Percentiles rank a stretch among this genome's conserved stretches.
These are phyloP conservation scores for Rhodotorula sp. DNA, from an alignment of 1,284 basidiomycete species.

Conservation along the genomic window DNA sequence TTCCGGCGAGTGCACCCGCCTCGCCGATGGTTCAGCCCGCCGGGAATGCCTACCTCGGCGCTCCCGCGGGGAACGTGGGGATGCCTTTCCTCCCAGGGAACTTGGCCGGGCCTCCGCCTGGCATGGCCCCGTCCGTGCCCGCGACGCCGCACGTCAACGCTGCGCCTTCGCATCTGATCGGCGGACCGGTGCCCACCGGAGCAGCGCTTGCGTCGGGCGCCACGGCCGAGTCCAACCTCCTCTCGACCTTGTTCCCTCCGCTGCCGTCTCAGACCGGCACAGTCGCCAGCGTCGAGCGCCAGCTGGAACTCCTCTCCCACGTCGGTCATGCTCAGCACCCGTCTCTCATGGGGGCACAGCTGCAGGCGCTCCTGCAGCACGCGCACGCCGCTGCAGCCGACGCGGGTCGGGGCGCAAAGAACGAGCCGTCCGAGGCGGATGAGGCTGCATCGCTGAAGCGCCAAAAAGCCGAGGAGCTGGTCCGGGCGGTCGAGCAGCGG, in stretches of 20 bases:
- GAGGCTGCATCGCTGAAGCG: neutral
- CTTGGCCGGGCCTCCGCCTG: neutral
- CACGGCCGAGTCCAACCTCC: conserved; percentile 5
- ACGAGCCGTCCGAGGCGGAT: conserved; percentile 53
- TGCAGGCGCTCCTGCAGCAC: conserved; percentile 32
- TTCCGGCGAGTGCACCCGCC: neutral
- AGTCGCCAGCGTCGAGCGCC: conserved; percentile 29
- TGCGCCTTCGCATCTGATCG: conserved; percentile 21
- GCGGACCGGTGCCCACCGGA: conserved; percentile 1
- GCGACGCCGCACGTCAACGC: conserved; percentile 4
- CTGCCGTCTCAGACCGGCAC: conserved; percentile 16
- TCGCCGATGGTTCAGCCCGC: neutral
- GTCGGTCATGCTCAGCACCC: conserved; percentile 35
- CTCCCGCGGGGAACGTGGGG: too few relatives aligned
- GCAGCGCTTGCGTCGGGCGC: neutral
- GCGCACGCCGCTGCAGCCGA: conserved; percentile 24
- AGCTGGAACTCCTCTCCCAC: conserved; percentile 22
- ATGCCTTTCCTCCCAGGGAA: too few relatives aligned
- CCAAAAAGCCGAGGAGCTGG: conserved; percentile 63
- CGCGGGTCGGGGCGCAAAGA: neutral
- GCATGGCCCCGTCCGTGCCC: conserved; percentile 7
- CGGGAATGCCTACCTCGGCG: too few relatives aligned
- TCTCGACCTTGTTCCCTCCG: conserved; percentile 38
- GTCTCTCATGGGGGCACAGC: conserved; percentile 33
- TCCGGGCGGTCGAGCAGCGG: conserved; percentile 72